phyloP scores from a whole-genome alignment of 1,284 basidiomycete genomes.

The Porphyrellus sp. region DNA sequence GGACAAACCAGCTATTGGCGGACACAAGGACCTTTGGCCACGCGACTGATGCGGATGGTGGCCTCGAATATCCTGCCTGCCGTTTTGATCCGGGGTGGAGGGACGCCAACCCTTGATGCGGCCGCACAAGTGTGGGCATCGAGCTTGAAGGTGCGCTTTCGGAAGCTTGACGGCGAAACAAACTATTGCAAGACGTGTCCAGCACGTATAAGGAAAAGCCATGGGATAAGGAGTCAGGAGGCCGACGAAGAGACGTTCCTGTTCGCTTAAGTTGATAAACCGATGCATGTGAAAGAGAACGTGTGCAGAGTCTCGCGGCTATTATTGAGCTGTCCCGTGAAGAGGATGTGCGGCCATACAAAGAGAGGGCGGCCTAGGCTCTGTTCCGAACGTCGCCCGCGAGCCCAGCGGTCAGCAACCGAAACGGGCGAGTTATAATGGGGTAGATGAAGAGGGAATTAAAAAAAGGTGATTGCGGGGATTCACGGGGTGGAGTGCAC shows the following conservation, averaged over 20 bases:
- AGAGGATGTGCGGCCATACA: background rate
- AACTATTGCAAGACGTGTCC: background rate
- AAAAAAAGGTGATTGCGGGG: background rate
- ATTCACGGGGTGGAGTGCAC: slow-evolving; percentile 2
- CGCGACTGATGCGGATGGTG: no score
- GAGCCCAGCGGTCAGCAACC: slow-evolving; percentile 3
- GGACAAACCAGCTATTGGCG: background rate
- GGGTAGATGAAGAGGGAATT: background rate
- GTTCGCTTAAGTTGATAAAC: slow-evolving; percentile 1
- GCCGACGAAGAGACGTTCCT: slow-evolving; percentile 1
- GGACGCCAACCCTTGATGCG: background rate
- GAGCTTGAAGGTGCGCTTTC: background rate
- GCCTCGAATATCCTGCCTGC: no score
- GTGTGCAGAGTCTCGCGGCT: background rate
- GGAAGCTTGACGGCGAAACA: no score
- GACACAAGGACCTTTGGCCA: background rate
- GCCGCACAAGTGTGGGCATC: slow-evolving; percentile 6
- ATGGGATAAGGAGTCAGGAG: background rate
- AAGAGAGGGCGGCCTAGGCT: background rate
- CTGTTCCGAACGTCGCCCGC: background rate
- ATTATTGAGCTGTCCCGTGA: background rate
- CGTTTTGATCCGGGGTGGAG: slow-evolving; percentile 5
- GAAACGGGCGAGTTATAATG: background rate
- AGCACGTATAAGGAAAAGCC: background rate
- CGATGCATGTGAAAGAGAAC: no score